Conservation (phyloP, 2,329 filamentous ascomycete species). For the Paecilomyces sp. region DNA sequence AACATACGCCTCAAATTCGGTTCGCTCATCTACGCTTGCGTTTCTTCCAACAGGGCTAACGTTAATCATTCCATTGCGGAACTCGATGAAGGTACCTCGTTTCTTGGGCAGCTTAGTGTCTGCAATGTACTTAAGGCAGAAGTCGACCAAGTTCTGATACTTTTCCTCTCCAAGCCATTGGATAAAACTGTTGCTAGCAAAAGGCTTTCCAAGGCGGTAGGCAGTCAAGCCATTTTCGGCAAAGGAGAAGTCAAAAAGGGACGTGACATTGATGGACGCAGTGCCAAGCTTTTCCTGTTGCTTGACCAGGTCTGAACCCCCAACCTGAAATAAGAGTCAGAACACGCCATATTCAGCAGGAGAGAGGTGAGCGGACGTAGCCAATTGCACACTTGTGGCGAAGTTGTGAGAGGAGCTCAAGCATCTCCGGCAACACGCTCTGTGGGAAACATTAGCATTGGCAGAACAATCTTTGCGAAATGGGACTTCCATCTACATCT, state of each 20-base stretch:
- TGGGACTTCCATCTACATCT: no score
- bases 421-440: slow-evolving; percentile 72
- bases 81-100: slow-evolving; percentile 61
- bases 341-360: background rate
- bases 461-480: background rate
- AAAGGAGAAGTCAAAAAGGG: slow-evolving; percentile 96
- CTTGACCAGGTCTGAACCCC: slow-evolving; percentile 84
- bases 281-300: slow-evolving; percentile 92
- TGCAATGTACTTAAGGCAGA: slow-evolving; percentile 54
- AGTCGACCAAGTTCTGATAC: slow-evolving; percentile 57
- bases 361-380: slow-evolving; percentile 44
- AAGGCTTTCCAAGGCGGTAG: slow-evolving; percentile 69
- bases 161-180: slow-evolving; percentile 77
- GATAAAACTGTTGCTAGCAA: slow-evolving; percentile 82
- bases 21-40: slow-evolving; percentile 69
- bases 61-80: slow-evolving; percentile 61
- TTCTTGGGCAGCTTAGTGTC: slow-evolving; percentile 56
- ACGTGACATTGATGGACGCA: slow-evolving; percentile 60
- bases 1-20: slow-evolving; percentile 62
- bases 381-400: slow-evolving; percentile 85
- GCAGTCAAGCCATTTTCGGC: slow-evolving; percentile 93
- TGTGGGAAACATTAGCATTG: slow-evolving; percentile 24
- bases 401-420: slow-evolving; percentile 68
- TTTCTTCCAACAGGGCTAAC: slow-evolving; percentile 66
- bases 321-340: slow-evolving; percentile 44